Evolutionary conservation across 108 stramenopile species (phyloP), one percentile per base, ranked within the genome.

Genomic region (Cylindrotheca closterium): DNA sequence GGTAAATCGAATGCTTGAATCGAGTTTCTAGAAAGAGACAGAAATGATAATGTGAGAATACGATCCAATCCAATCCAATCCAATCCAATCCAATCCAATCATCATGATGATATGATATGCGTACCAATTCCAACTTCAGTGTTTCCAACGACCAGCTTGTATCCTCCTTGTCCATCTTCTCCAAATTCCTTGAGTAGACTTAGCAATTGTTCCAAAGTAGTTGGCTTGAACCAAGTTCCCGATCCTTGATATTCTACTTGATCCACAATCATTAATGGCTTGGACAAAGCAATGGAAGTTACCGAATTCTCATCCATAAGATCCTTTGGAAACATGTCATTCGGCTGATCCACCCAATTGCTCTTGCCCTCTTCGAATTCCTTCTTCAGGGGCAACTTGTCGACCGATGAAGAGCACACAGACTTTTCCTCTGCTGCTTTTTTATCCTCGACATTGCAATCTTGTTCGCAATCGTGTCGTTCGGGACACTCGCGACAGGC

Each of bases 141-240:
- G 65, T 98, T 98, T 7, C 97, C 97, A 21, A 92, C 91, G 23
- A 97, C 91, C 65, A 97, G 81, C 65, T 90, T 94, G 60, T 90
- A 77, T 32, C 80, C 86, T 45, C 85, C 77, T 10, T 45, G 57
- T 0, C 26, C 63, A 26, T 60, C 58, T 15, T 77, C 58, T 15
- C 84, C 80, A 51, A 81, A 83, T 30, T 79, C 78, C n/a, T 86
- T 75, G 67, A 94, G 79, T 18, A 96, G 63, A 37, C 55, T 61
- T 3, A 98, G 79, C 28, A 98, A 60, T 47, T 84, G 87, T 23
- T 62, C 65, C 34, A 98, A 55, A 15, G 92, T 82, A 18, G 71
- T 77, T 1, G 97, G 97, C 54, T 89, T 83, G 67, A 88, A 87
- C 97, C 97, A 98, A 0, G 89, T 93, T 30, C 92, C 92, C 19